phyloP scores from a whole-genome alignment of 2,329 filamentous ascomycete species.

The Dactylellina cionopaga region DNA sequence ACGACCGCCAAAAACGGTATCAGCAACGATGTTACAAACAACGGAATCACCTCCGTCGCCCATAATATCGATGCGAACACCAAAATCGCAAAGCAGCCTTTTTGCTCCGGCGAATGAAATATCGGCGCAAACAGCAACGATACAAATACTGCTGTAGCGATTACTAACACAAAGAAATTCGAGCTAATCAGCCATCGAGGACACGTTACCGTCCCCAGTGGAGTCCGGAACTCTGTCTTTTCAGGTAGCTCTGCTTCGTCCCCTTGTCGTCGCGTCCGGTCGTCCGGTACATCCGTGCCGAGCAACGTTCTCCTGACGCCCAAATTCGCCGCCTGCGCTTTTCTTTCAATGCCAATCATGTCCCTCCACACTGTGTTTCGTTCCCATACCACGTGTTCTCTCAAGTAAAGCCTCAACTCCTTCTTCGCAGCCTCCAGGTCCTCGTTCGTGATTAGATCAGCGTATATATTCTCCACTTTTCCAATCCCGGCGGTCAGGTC shows the following conservation, averaged over 20 bases:
- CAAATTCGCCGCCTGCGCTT: slow-evolving; percentile 91
- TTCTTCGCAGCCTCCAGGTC: slow-evolving; percentile 80
- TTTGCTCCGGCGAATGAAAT: slow-evolving; percentile 86
- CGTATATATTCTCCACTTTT: slow-evolving; percentile 81
- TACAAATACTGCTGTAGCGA: slow-evolving; percentile 77
- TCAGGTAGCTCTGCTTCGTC: slow-evolving; percentile 74
- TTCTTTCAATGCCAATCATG: slow-evolving; percentile 96
- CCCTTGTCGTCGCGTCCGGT: slow-evolving; percentile 79
- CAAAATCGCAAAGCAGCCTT: slow-evolving; percentile 93
- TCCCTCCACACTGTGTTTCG: slow-evolving; percentile 98
- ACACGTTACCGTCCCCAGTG: slow-evolving; percentile 77
- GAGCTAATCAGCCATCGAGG: slow-evolving; percentile 86
- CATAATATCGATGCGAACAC: slow-evolving; percentile 93
- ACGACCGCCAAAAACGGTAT: slow-evolving; percentile 94
- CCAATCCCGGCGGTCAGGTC: slow-evolving; percentile 76
- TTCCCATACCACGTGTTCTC: slow-evolving; percentile 99
- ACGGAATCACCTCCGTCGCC: slow-evolving; percentile 96
- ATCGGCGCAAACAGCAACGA: slow-evolving; percentile 79
- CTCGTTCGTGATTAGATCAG: slow-evolving; percentile 81
- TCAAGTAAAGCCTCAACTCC: slow-evolving; percentile 86
- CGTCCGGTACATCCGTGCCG: slow-evolving; percentile 73
- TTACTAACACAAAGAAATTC: slow-evolving; percentile 79
- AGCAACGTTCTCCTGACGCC: slow-evolving; percentile 81
- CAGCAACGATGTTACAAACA: slow-evolving; percentile 93
- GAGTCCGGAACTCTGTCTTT: slow-evolving; percentile 78